Conservation (phyloP, 2,329 filamentous ascomycete genomes). For the Botrytis medusae region DNA sequence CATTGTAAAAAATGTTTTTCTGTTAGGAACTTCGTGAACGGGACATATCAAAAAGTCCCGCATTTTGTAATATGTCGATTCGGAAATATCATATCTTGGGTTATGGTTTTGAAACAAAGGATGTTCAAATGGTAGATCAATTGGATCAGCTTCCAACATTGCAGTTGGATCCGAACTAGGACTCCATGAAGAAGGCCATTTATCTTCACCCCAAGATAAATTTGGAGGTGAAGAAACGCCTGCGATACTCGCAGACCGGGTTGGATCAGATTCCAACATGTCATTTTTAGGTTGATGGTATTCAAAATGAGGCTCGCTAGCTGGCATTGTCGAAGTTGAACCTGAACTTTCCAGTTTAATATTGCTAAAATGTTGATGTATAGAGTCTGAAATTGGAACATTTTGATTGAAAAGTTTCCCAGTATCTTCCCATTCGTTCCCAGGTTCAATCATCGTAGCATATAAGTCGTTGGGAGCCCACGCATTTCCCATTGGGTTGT, state of each 20-base stretch:
- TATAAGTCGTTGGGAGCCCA: constrained; percentile 35
- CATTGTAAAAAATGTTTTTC: constrained; percentile 24
- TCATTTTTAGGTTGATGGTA: constrained; percentile 3
- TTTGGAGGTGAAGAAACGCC: constrained; percentile 28
- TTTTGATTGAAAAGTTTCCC: constrained; percentile 21
- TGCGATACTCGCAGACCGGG: constrained; percentile 16
- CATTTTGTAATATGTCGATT: constrained; percentile 23
- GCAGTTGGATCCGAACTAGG: constrained; percentile 22
- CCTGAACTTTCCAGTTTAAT: neutral
- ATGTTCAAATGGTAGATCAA: constrained; percentile 27
- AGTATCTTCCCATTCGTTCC: constrained; percentile 27
- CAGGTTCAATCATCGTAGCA: constrained; percentile 32
- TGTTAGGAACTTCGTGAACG: neutral
- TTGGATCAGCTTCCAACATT: constrained; percentile 27
- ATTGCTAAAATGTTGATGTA: constrained; percentile 1
- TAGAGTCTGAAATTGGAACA: constrained; percentile 2
- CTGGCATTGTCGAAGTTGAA: neutral
- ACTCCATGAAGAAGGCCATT: constrained; percentile 34
- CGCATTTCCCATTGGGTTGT: constrained; percentile 20
- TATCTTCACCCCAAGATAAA: constrained; percentile 30
- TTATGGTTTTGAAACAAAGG: constrained; percentile 28
- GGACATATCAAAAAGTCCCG: constrained; percentile 12
- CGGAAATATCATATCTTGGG: constrained; percentile 32
- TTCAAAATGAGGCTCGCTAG: neutral
- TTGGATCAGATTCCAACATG: neutral